Evolutionary conservation across 129 eudicot species (phyloP).

Genomic region (Silybum marianum): DNA sequence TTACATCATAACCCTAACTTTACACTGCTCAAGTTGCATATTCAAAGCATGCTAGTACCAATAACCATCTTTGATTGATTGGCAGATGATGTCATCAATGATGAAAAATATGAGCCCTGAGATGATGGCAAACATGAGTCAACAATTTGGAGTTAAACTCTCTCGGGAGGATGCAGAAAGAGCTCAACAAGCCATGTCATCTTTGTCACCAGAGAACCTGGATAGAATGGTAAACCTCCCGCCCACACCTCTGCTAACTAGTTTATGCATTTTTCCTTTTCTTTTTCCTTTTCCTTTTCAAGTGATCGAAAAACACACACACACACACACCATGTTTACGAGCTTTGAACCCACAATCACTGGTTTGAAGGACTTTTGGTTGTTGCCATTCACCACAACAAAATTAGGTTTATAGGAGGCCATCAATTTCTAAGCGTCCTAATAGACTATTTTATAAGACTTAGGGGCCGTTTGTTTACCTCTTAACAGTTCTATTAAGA

Average conservation of each 20-base stretch:
- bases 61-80: constrained; percentile 10
- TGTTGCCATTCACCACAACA: not conserved
- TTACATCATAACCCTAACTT: not conserved
- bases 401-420: too few relatives aligned
- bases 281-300: not conserved
- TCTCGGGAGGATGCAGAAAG: constrained; percentile 91
- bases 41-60: constrained; percentile 1
- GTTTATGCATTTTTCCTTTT: not conserved
- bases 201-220: constrained; percentile 82
- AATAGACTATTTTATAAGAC: too few relatives aligned
- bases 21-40: not conserved
- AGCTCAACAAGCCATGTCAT: constrained; percentile 98
- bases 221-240: constrained; percentile 70
- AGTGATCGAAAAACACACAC: not conserved
- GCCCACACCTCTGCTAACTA: not conserved
- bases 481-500: too few relatives aligned
- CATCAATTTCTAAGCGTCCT: too few relatives aligned
- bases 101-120: constrained; percentile 96
- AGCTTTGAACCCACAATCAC: not conserved
- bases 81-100: constrained; percentile 93
- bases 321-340: too few relatives aligned
- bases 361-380: not conserved
- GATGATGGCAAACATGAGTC: constrained; percentile 95
- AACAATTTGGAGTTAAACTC: constrained; percentile 87
- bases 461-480: too few relatives aligned